Percentiles rank a stretch among this genome's conserved stretches.
phyloP scores from a whole-genome alignment of 306 rosid genomes.

The Canavalia gladiata region DNA sequence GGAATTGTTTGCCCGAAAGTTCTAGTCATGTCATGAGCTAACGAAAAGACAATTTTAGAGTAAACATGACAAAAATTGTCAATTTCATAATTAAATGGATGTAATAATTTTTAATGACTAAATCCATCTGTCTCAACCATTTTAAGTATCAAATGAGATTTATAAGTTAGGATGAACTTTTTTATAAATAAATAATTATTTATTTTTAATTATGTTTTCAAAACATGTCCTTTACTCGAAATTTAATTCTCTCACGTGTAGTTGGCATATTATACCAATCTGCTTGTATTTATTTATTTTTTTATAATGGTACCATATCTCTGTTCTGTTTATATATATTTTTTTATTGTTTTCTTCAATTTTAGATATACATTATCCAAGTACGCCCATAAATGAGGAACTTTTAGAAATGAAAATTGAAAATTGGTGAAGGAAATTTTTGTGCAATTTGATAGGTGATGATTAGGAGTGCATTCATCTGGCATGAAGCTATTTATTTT shows the following conservation, averaged over 20 bases:
- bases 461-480: constrained; percentile 59
- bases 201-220: not conserved
- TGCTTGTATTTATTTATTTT: not conserved
- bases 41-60: not conserved
- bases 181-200: not conserved
- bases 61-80: not conserved
- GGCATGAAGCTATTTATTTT: constrained; percentile 73
- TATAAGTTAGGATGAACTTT: not conserved
- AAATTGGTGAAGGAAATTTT: constrained; percentile 35
- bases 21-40: constrained; percentile 34
- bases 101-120: not conserved
- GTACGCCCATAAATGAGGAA: not conserved
- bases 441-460: constrained; percentile 50
- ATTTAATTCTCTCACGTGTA: not conserved
- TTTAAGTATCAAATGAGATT: not conserved
- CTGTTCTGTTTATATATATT: not conserved
- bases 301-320: constrained; percentile 3
- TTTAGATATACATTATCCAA: not conserved
- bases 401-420: constrained; percentile 17
- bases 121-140: not conserved
- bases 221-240: not conserved
- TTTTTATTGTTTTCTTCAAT: not conserved
- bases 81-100: not conserved
- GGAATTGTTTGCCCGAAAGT: constrained; percentile 25
- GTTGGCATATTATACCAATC: not conserved